These are phyloP conservation scores for Hypoxylon lenormandii DNA, from an alignment of 495 filamentous ascomycete genomes.

Conservation along the genomic window DNA sequence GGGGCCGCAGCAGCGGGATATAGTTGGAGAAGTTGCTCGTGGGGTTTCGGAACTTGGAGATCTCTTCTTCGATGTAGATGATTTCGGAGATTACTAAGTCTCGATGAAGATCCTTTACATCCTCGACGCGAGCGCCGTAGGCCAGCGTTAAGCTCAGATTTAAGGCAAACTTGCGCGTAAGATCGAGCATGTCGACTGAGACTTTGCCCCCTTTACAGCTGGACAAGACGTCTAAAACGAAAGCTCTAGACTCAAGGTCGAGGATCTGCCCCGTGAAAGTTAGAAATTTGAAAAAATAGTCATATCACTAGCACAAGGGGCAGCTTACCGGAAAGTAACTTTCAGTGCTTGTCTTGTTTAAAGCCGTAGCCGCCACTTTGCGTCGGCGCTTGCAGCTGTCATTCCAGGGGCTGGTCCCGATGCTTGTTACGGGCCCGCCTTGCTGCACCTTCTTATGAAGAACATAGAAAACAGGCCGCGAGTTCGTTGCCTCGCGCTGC, in stretches of 20 bases:
- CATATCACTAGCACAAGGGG: background rate
- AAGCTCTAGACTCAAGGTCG: slow-evolving; percentile 73
- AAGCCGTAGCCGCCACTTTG: slow-evolving; percentile 76
- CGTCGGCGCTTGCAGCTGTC: slow-evolving; percentile 77
- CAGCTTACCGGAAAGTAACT: slow-evolving; percentile 70
- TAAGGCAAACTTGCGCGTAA: slow-evolving; percentile 75
- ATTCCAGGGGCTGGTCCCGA: slow-evolving; percentile 80
- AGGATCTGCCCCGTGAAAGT: slow-evolving; percentile 59
- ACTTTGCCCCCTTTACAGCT: slow-evolving; percentile 67
- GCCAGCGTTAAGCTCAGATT: slow-evolving; percentile 75
- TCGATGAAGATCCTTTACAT: slow-evolving; percentile 62
- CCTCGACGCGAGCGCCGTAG: slow-evolving; percentile 73
- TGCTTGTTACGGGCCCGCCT: slow-evolving; percentile 75
- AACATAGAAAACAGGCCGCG: slow-evolving; percentile 76
- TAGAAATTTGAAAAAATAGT: background rate
- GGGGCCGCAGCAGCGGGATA: slow-evolving; percentile 70
- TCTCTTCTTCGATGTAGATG: slow-evolving; percentile 70
- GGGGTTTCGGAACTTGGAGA: slow-evolving; percentile 74
- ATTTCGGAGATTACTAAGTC: slow-evolving; percentile 72
- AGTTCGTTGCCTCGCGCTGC: slow-evolving; percentile 77
- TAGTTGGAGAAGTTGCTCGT: slow-evolving; percentile 80
- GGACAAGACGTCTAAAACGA: slow-evolving; percentile 73
- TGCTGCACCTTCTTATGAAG: slow-evolving; percentile 74
- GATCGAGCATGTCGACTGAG: slow-evolving; percentile 72
- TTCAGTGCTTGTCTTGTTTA: slow-evolving; percentile 75